Conservation (phyloP, 2,329 filamentous ascomycete genomes). For the Tolypocladium guangdongense region DNA sequence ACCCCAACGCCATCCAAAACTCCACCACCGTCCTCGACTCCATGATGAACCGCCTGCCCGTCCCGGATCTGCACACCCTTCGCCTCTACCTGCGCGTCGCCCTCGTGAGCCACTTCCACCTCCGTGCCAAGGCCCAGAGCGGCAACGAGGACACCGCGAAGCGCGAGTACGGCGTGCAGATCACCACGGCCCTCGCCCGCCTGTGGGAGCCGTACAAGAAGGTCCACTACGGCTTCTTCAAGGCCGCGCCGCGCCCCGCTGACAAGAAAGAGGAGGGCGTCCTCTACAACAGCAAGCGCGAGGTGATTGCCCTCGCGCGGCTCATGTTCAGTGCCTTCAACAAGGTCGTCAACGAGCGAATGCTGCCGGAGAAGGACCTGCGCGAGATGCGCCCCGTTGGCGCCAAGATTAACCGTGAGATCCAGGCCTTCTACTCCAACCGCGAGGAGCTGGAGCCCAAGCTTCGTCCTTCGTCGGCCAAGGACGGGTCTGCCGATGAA, state of each 20-base stretch:
- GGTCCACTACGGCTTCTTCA: slow-evolving; percentile 25
- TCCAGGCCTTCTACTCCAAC: slow-evolving; percentile 22
- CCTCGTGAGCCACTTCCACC: slow-evolving; percentile 32
- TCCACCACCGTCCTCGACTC: slow-evolving; percentile 54
- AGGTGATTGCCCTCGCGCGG: slow-evolving; percentile 33
- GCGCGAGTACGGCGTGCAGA: slow-evolving; percentile 36
- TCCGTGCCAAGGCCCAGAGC: slow-evolving; percentile 19
- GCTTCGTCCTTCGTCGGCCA: slow-evolving; percentile 7
- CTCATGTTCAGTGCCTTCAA: slow-evolving; percentile 34
- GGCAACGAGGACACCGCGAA: slow-evolving; percentile 24
- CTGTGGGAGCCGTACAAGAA: slow-evolving; percentile 39
- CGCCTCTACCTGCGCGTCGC: slow-evolving; percentile 46
- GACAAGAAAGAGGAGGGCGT: slow-evolving; percentile 13
- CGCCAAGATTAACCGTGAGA: slow-evolving; percentile 26
- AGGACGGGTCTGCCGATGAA: slow-evolving; percentile 5
- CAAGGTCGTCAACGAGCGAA: slow-evolving; percentile 28
- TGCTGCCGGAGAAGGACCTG: slow-evolving; percentile 24
- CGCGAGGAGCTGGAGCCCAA: slow-evolving; percentile 23
- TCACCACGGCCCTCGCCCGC: slow-evolving; percentile 36
- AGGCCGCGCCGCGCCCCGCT: slow-evolving; percentile 10
- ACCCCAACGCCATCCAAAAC: slow-evolving; percentile 54
- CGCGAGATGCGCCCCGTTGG: slow-evolving; percentile 20
- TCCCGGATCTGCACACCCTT: slow-evolving; percentile 40
- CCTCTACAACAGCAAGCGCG: slow-evolving; percentile 25
- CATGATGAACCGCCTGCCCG: slow-evolving; percentile 36